Evolutionary conservation across 768 basidiomycete species (phyloP).

Genomic region (Trametes villosa): DNA sequence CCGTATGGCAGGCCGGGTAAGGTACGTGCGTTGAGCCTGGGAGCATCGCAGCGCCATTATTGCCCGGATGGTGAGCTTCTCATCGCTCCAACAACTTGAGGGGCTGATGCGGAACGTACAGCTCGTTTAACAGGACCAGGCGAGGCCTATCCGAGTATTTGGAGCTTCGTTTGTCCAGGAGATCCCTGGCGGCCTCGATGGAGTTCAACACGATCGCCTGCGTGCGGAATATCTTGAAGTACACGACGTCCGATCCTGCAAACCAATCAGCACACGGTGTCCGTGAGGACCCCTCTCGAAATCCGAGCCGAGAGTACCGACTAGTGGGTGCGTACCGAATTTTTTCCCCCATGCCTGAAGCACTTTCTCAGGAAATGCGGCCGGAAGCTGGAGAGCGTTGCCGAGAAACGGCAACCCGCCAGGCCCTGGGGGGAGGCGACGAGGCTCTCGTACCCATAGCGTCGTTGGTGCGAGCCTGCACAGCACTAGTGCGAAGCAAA

Average conservation of each 20-base stretch:
- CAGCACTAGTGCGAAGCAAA: too few relatives aligned
- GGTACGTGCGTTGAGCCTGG: too few relatives aligned
- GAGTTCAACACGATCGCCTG: conserved; percentile 32
- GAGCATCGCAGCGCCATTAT: conserved; percentile 13
- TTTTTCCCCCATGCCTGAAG: conserved; percentile 16
- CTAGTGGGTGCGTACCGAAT: conserved; percentile 15
- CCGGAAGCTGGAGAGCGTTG: conserved; percentile 18
- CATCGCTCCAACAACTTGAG: too few relatives aligned
- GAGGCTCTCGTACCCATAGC: too few relatives aligned
- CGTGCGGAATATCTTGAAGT: conserved; percentile 18
- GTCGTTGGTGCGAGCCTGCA: too few relatives aligned
- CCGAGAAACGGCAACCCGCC: conserved; percentile 21
- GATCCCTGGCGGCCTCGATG: conserved; percentile 27
- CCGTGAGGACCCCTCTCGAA: background rate
- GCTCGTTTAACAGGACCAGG: conserved; percentile 20
- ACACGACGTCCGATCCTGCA: conserved; percentile 22
- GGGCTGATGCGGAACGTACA: too few relatives aligned
- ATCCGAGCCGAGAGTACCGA: background rate
- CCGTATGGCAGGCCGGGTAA: too few relatives aligned
- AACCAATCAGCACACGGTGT: background rate
- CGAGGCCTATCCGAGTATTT: conserved; percentile 33
- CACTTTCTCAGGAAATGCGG: conserved; percentile 6
- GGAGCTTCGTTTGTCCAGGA: conserved; percentile 31
- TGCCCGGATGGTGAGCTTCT: background rate
- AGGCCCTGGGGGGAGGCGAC: conserved; percentile 28